Base-by-base conservation (phyloP, 306 rosid species). In the Vicia faba region DNA sequence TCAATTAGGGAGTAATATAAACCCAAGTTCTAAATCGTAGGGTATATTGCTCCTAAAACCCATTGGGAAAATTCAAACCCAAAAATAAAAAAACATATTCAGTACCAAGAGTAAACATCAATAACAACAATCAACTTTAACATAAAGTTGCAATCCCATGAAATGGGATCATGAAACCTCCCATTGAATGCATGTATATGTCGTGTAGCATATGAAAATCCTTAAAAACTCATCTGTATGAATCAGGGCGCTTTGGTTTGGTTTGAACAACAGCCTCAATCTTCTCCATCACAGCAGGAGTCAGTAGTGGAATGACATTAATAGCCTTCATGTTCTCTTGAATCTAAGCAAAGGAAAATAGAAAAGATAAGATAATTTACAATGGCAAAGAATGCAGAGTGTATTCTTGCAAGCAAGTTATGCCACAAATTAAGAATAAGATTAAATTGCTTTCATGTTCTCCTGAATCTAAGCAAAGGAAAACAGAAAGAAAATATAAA, bases 281-380 rank as follows among this genome's bases (percentile, higher is more conserved):
- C 87, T 74, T 90, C 75, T 93, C 99, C 99, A 93, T 79, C 73
- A 93, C 95, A 56, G 87, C 83, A 68, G 95, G 95, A 74, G 99
- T 93, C 75, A 93, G 75, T 23, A 88, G 57, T 13, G 96, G 95
- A 66, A 93, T 88, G 38, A 85, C 95, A 46, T 88, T 86, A 40
- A 93, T 31, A 40, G 99, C 97, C 77, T 93, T 93, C 99, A 93
- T 90, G 86, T 93, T 93, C 89, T 93, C 98, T 74, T 80, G 87
- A 76, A 92, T 83, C 99, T 93, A 78, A 44, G 68, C 9, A 8
- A 62, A 46, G 5, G 6, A 61, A 70, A 75, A 41, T 18, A 57
- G 10, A 41, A 59, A 64, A 36, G 13, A 40, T 6, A 59, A 28
- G 71, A 62, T 33, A 39, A 72, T 46, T 11, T 35, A 2, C 14